Base-by-base conservation (phyloP, 116 monocot species). In the Papilionanthe hybrid region DNA sequence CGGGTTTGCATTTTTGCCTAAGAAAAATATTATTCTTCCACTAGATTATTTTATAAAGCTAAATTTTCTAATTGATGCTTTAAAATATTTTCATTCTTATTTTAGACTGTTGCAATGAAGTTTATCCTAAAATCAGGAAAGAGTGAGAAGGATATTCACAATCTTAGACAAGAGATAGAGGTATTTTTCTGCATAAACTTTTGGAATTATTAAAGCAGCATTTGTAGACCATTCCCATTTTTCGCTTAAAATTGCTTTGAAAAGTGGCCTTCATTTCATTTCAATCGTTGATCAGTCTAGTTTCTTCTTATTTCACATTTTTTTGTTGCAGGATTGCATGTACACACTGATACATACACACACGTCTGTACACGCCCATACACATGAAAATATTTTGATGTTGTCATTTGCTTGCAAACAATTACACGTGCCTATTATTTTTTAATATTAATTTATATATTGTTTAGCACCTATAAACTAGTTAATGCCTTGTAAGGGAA, bases 71-170 rank as follows among this genome's bases (percentile, higher is more conserved):
- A 8, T 5, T 83, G 65, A 66, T 75, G 71, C 7, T 75, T 22
- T 12, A 49, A 58, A 20, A 37, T 77, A 41, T 76, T 77, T 19
- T 67, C 25, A 29, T 81, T 42, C 12, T 49, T 83, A 79, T 60
- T 76, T 28, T 80, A 99, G 95, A 95, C 95, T 57, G 93, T 99
- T 60, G 99, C 99, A 0, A 83, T 95, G 95, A 99, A 98, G 75
- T 99, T 99, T 79, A 99, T 99, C 80, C 83, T 93, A 30, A 99
- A 99, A 82, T 95, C 95, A 44, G 99, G 99, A 37, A 99, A 95
- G 72, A 99, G 90, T 29, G 99, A 99, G 42, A 99, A 99, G 83
- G 99, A 99, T 75, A 87, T 96, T 17, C 95, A 96, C 30, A 96
- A 93, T 60, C 78, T 96, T 18, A 90, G 93, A 60, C 96, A 97